Base-by-base conservation (phyloP, 768 basidiomycete species). In the Russula sp. region DNA sequence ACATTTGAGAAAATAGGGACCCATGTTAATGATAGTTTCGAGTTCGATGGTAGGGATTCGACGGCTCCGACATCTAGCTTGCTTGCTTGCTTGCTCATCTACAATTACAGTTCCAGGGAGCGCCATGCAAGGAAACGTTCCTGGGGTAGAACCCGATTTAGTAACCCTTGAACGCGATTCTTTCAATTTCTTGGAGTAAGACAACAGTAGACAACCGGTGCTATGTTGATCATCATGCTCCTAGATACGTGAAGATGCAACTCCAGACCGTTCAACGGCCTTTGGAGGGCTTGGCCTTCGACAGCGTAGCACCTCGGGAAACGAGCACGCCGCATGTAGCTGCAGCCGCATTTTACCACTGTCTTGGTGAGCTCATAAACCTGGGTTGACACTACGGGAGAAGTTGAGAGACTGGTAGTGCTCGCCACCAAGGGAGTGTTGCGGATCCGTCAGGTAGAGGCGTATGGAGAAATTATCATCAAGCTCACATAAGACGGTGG, bases 301-400 rank as follows among this genome's bases (percentile, higher is more conserved):
- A 87, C 60, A 78, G 77, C 36, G 78, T 93, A 38, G 86, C 84
- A 10, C 89, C 88, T 10, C 79, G 74, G 64, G 70, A 73, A 47
- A 82, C 86, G 1, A 90, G 86, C 67, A 88, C 86, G 5, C 78
- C 82, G 10, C 88, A 85, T 69, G 87, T 93, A 41, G 91, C 88
- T 10, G 85, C 90, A 9, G 83, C 87, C 16, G 91, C 84, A 5
- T 86, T 93, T 71, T 90, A 93, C 71, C 89, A 93, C 66, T 91
- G 90, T 70, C 78, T 93, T 46, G 90, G 91, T 91, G 61, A 39
- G 73, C 22, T 58, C 47, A 36, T 39, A 47, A 58, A 38, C 38
- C 20, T 34, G 29, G 35, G 1, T 39, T 35, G n/a, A 45, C 13
- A 20, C 1, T 11, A 35, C 54, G 18, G 18, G 56, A 42, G 50